A percentile compares a stretch with the other conserved stretches of the same genome.
These are phyloP conservation scores for Lactarius hengduanensis DNA, from an alignment of 768 basidiomycete species.

Conservation along the genomic window DNA sequence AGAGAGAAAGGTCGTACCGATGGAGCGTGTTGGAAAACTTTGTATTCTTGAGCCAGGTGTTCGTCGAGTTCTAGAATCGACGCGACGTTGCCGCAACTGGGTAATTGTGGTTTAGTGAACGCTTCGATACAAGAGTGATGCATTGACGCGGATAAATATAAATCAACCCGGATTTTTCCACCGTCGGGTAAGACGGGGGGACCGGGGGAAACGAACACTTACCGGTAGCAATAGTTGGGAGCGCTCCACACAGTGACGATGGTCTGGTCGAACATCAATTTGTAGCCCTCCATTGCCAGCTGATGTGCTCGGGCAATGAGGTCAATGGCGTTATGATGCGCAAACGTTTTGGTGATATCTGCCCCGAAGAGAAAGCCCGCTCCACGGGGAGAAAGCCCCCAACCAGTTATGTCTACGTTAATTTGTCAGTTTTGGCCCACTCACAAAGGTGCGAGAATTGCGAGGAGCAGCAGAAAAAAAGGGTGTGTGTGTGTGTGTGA, in stretches of 20 bases:
- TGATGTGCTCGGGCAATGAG: constrained; percentile 97
- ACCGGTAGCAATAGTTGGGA: constrained; percentile 98
- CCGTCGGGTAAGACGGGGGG: neutral
- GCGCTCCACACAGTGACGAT: constrained; percentile 99
- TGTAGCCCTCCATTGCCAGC: constrained; percentile 96
- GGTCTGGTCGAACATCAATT: constrained; percentile 92
- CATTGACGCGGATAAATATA: neutral
- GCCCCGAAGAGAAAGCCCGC: constrained; percentile 95
- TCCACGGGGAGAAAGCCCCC: constrained; percentile 97
- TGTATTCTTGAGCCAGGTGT: constrained; percentile 90
- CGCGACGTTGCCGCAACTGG: constrained; percentile 92
- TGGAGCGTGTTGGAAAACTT: constrained; percentile 90
- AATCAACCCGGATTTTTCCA: neutral
- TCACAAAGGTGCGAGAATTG: neutral
- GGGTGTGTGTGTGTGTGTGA: neutral
- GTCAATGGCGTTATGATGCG: constrained; percentile 88
- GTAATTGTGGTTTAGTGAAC: neutral
- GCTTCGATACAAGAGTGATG: constrained; percentile 2
- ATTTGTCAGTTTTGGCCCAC: neutral
- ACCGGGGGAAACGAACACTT: constrained; percentile 35
- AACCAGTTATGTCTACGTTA: constrained; percentile 76
- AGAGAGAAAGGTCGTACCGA: constrained; percentile 51
- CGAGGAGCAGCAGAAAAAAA: neutral
- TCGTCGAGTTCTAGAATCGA: constrained; percentile 95
- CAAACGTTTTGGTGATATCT: constrained; percentile 87